Evolutionary conservation across 805 yeast genomes (phyloP), one percentile per base, ranked within the genome.

Genomic region (Diddensiella santjacobensis): DNA sequence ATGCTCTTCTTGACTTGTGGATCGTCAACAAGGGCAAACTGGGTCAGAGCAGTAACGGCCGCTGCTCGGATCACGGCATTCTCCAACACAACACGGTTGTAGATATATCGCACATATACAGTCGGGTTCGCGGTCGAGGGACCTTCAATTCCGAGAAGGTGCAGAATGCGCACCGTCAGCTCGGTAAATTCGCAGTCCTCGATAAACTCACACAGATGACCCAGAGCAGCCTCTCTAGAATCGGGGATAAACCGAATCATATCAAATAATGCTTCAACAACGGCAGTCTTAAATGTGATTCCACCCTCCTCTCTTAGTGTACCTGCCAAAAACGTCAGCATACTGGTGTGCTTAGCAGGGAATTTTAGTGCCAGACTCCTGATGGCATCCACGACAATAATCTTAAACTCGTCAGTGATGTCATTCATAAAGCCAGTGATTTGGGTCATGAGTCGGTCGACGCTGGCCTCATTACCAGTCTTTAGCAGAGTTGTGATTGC

Each of bases 181-280:
- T 89, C 96, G 24, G 96, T 86, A 71, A 77, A 91, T 71, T 93
- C 99, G 71, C 98, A 93, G 73, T 93, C 99, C 70, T 93, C 99
- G 60, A 93, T 93, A 64, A 89, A 90, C 68, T 93, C 99, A 75
- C 98, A 89, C 59, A 93, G 75, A 66, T 84, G 84, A 70, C 86
- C 88, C 61, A 93, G 73, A 19, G 96, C 95, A 42, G 78, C 68
- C 58, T 86, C 93, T 61, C 87, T 80, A 11, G 95, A 87, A 54
- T 75, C 81, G 18, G 96, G 96, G 51, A 88, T 82, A 62, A 84
- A 88, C 57, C 84, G 83, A 58, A 93, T 87, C 67, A 93, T 77
- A 66, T 91, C 98, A 58, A 90, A 87, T 56, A 93, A 77, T 1
- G 98, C 95, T 65, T 90, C 97, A 37, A 93, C 86, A 57, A 91